Evolutionary conservation across 2,329 filamentous ascomycete genomes (phyloP).

Genomic region (Biscogniauxia marginata): DNA sequence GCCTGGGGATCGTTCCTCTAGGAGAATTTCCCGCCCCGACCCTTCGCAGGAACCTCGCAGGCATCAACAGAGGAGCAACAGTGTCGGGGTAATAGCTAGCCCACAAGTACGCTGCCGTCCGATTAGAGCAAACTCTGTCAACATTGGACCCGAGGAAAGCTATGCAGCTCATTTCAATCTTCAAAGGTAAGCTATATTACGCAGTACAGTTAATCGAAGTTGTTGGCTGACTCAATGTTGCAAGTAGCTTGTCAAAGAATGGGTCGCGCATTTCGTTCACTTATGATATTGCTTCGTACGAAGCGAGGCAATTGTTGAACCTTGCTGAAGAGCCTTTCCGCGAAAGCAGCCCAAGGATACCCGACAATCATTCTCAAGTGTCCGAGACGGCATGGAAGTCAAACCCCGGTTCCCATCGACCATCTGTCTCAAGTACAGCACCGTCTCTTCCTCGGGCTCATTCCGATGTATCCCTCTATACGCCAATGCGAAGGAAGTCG

Average conservation of each 20-base stretch:
- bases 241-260: slow-evolving; percentile 32
- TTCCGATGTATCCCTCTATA: slow-evolving; percentile 41
- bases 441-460: slow-evolving; percentile 38
- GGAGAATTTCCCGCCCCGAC: slow-evolving; percentile 37
- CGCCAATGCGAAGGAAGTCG: slow-evolving; percentile 33
- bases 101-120: slow-evolving; percentile 20
- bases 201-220: background rate
- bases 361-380: slow-evolving; percentile 35
- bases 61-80: slow-evolving; percentile 28
- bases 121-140: slow-evolving; percentile 35
- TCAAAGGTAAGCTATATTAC: slow-evolving; percentile 13
- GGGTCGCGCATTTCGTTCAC: slow-evolving; percentile 40
- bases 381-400: slow-evolving; percentile 38
- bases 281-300: slow-evolving; percentile 45
- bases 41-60: slow-evolving; percentile 30
- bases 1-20: slow-evolving; percentile 20
- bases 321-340: slow-evolving; percentile 35
- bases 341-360: slow-evolving; percentile 34
- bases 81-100: slow-evolving; percentile 27
- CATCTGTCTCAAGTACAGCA: slow-evolving; percentile 20
- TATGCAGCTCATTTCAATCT: slow-evolving; percentile 9
- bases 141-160: slow-evolving; percentile 19
- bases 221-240: slow-evolving; percentile 6
- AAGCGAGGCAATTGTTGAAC: slow-evolving; percentile 43
- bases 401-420: slow-evolving; percentile 23